Conservation (phyloP, 441 rosid genomes). For the Pelargonium hybrid region DNA sequence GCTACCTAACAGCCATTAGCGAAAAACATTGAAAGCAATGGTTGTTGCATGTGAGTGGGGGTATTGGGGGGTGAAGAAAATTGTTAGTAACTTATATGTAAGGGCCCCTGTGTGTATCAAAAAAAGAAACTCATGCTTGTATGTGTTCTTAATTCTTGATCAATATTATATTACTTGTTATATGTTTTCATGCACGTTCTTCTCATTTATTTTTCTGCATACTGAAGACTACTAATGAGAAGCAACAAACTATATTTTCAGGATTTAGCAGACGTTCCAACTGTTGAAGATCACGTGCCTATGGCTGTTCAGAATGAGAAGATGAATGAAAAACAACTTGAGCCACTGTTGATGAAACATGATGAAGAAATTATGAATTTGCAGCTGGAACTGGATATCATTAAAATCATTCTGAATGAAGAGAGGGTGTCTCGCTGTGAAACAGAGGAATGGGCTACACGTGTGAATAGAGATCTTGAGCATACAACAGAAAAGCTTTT, state of each 20-base stretch:
- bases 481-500: slow-evolving; percentile 39
- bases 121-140: too few relatives aligned
- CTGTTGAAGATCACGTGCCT: slow-evolving; percentile 12
- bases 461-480: slow-evolving; percentile 48
- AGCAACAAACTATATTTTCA: slow-evolving; percentile 22
- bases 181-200: not conserved
- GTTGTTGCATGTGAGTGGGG: not conserved
- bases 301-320: slow-evolving; percentile 23
- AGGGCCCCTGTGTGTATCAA: too few relatives aligned
- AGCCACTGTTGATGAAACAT: slow-evolving; percentile 32
- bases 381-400: slow-evolving; percentile 81
- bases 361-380: slow-evolving; percentile 64
- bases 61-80: not conserved
- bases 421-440: slow-evolving; percentile 49
- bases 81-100: too few relatives aligned
- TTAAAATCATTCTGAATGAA: slow-evolving; percentile 72
- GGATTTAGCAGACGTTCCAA: slow-evolving; percentile 26
- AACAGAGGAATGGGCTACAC: slow-evolving; percentile 35
- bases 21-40: not conserved
- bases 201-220: not conserved
- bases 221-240: not conserved
- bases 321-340: slow-evolving; percentile 20
- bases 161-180: too few relatives aligned
- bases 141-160: too few relatives aligned
- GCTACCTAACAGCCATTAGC: not conserved